Evolutionary conservation across 116 monocot genomes (phyloP).

Genomic region (Papilionanthe hybrid): DNA sequence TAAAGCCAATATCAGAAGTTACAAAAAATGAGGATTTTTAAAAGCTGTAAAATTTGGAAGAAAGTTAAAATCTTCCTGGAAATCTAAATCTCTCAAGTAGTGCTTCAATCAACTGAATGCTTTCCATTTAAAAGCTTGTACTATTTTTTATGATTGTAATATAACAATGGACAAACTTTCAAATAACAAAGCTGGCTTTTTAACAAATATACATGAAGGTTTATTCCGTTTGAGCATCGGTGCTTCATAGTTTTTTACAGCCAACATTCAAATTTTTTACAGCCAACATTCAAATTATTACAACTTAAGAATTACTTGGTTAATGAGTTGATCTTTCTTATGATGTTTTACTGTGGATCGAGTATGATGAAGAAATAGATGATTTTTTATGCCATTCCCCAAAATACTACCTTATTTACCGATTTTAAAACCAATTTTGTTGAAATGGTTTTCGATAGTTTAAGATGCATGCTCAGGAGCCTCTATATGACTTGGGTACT

Average conservation of each 20-base stretch:
- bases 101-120: not conserved
- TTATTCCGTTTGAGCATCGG: not conserved
- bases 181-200: not conserved
- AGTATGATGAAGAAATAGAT: conserved; percentile 3
- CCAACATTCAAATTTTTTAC: not conserved
- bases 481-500: not conserved
- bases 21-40: not conserved
- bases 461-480: not conserved
- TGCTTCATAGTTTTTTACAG: not conserved
- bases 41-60: not conserved
- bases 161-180: not conserved
- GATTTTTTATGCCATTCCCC: not conserved
- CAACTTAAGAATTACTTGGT: not conserved
- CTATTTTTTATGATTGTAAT: not conserved
- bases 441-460: not conserved
- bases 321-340: not conserved
- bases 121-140: not conserved
- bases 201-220: not conserved
- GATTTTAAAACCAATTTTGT: not conserved
- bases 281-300: not conserved
- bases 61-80: not conserved
- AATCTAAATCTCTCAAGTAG: not conserved
- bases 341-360: not conserved
- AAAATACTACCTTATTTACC: not conserved
- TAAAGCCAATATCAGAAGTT: not conserved